Evolutionary conservation across 768 basidiomycete genomes (phyloP).

Genomic region (Tephrocybe sp.): DNA sequence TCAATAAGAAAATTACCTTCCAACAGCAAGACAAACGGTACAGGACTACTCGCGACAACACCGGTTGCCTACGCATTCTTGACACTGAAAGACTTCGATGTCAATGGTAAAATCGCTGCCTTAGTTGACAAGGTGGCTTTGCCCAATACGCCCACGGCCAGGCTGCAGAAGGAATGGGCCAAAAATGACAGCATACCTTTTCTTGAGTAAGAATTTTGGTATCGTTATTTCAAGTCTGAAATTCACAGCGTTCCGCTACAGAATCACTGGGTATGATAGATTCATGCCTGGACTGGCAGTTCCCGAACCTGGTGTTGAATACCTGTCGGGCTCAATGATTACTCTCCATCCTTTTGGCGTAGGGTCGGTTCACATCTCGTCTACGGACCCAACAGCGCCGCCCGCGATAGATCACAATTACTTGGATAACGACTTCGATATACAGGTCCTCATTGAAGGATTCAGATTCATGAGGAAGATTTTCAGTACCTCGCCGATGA

Average conservation of each 20-base stretch:
- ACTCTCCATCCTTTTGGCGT: conserved; percentile 36
- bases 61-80: background rate
- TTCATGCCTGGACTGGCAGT: background rate
- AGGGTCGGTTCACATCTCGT: conserved; percentile 33
- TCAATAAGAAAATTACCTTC: background rate
- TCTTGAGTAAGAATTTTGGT: background rate
- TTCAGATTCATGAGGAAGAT: conserved; percentile 17
- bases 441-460: conserved; percentile 21
- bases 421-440: conserved; percentile 18
- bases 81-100: conserved; percentile 1
- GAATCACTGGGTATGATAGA: background rate
- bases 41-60: background rate
- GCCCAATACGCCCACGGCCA: background rate
- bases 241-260: background rate
- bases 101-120: background rate
- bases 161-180: conserved; percentile 1
- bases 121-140: background rate
- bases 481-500: background rate
- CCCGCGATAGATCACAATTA: conserved; percentile 18
- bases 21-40: background rate
- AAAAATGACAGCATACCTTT: conserved; percentile 2
- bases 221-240: background rate
- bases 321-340: conserved; percentile 15
- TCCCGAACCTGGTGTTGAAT: conserved; percentile 20
- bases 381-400: conserved; percentile 15